Base-by-base conservation (phyloP, 2,329 filamentous ascomycete genomes). In the Ilyonectria mors-panacis region DNA sequence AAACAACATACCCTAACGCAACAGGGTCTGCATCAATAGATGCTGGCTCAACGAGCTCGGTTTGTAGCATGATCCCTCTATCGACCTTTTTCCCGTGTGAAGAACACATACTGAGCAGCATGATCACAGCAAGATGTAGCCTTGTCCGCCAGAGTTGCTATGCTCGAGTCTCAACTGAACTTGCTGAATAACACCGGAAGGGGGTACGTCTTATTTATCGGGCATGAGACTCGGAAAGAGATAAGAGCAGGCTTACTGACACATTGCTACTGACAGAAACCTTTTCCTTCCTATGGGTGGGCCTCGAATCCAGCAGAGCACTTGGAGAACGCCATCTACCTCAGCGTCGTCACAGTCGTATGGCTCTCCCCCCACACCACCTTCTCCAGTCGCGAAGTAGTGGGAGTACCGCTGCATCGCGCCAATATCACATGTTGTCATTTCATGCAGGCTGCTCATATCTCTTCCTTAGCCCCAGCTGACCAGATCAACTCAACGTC, bases 101-200 rank as follows among this genome's bases (percentile, higher is more conserved):
- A 33, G 23, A 51, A 51, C 12, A 33, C 5, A 51, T 33, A 33
- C 23, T 33, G 48, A 51, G 48, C 48, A 28, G 13, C 23, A 12
- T 51, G 23, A 33, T 19, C 48, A 33, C 48, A 45, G 23, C 48
- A 51, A 33, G 48, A 51, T 19, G 23, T n/a, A 28, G 28, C 48
- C 26, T 28, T 51, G 48, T 28, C 48, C 48, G 48, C 48, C 10
- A 51, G 48, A 51, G 15, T 51, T 51, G 48, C 48, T 30, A 51
- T 33, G 28, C 23, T 51, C n/a, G 48, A 51, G 48, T 51, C 48
- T 6, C 26, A 33, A 33, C 28, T 51, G 48, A 33, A 33, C 48
- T 28, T 33, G 48, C 26, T 51, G 28, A 33, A 51, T 28, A n/a
- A 51, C 26, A 28, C 26, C 12, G 23, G 48, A 19, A 28, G 28